Percentiles rank a stretch among this genome's conserved stretches.
Conservation (phyloP, 192 early-diverging fungal species). For the Blastocladiella britannica region DNA sequence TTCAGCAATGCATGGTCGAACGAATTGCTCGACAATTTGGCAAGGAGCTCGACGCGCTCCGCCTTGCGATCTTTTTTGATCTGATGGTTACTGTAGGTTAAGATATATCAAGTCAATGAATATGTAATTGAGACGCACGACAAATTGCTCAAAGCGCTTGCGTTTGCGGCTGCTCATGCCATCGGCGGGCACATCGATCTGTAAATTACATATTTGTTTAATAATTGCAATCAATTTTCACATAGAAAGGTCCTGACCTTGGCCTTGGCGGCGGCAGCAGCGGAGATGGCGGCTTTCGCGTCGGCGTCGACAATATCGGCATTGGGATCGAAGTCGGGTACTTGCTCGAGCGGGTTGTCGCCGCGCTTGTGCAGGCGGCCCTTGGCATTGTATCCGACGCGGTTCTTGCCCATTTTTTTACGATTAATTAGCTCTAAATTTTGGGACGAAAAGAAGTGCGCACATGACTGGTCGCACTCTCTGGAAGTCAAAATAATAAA, state of each 20-base stretch:
- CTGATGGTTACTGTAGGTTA: constrained; percentile 10
- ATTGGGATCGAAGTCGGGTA: neutral
- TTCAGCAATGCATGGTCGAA: neutral
- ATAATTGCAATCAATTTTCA: too few species aligned
- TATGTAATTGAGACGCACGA: constrained; percentile 22
- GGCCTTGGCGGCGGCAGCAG: too few species aligned
- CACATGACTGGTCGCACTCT: too few species aligned
- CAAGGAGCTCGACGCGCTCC: constrained; percentile 38
- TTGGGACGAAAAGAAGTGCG: too few species aligned
- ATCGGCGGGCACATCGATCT: too few species aligned
- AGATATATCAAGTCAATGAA: neutral
- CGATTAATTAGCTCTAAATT: too few species aligned
- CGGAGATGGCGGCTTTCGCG: neutral
- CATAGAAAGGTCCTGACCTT: too few species aligned
- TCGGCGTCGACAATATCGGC: neutral
- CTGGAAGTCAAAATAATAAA: too few species aligned
- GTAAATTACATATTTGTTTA: too few species aligned
- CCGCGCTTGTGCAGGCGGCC: neutral
- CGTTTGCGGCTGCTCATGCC: constrained; percentile 28
- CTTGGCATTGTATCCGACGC: neutral
- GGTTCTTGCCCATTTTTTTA: too few species aligned
- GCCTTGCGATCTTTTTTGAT: constrained; percentile 68
- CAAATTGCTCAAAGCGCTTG: constrained; percentile 57
- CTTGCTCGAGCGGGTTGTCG: neutral
- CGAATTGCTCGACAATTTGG: neutral